Percentiles rank a stretch among this genome's conserved stretches.
Conservation (phyloP, 1,139 yeast genomes). For the Suhomyces anneliseae region DNA sequence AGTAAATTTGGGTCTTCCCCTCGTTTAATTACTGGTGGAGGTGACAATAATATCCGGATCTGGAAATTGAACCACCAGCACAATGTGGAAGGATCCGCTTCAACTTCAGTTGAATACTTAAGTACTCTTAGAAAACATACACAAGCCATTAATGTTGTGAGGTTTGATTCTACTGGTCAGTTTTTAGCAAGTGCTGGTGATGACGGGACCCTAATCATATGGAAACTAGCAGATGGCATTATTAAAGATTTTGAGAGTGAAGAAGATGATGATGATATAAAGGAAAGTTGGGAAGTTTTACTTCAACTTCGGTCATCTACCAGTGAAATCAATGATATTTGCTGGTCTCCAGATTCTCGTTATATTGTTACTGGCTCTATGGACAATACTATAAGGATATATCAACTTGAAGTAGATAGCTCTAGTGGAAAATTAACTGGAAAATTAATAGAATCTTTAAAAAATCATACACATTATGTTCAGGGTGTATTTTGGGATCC, state of each 20-base stretch:
- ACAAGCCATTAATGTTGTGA: constrained; percentile 89
- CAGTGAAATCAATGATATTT: constrained; percentile 83
- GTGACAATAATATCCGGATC: constrained; percentile 83
- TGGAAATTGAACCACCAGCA: constrained; percentile 39
- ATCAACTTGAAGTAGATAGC: constrained; percentile 35
- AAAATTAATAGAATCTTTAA: constrained; percentile 57
- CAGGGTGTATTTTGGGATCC: constrained; percentile 99
- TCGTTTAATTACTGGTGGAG: constrained; percentile 87
- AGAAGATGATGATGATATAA: constrained; percentile 50
- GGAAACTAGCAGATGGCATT: constrained; percentile 62
- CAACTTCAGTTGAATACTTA: constrained; percentile 54
- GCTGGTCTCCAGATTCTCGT: constrained; percentile 86
- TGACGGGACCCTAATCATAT: constrained; percentile 82
- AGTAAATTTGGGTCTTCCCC: constrained; percentile 17
- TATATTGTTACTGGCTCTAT: constrained; percentile 85
- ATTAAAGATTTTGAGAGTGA: constrained; percentile 59
- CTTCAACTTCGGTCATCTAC: constrained; percentile 58
- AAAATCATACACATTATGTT: constrained; percentile 82
- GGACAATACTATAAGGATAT: constrained; percentile 80
- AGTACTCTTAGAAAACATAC: constrained; percentile 84
- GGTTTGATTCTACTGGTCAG: constrained; percentile 70
- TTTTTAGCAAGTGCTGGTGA: constrained; percentile 89
- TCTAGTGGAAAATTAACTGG: constrained; percentile 39
- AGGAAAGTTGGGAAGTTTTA: constrained; percentile 71
- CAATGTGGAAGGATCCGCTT: constrained; percentile 1